A percentile compares a stretch with the other conserved stretches of the same genome.
Conservation (phyloP, 495 filamentous ascomycete genomes). For the Hyaloscypha finlandica region DNA sequence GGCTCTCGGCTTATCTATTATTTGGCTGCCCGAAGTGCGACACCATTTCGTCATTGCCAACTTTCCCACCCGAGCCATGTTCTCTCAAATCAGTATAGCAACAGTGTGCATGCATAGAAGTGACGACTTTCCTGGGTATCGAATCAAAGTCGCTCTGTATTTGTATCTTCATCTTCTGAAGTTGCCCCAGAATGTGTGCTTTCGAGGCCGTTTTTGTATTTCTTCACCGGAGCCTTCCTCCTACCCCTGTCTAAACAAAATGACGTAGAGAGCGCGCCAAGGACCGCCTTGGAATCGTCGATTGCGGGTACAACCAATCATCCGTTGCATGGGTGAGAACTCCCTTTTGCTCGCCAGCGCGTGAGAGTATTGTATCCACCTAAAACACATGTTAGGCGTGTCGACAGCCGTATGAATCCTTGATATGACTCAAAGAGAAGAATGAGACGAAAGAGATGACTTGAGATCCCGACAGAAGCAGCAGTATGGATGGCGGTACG, state of each 20-base stretch:
- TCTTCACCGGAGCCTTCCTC: not conserved
- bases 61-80: not conserved
- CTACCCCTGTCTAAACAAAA: not conserved
- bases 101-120: no score
- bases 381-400: not conserved
- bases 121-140: no score
- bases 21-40: not conserved
- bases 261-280: not conserved
- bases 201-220: not conserved
- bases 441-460: conserved; percentile 22
- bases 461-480: conserved; percentile 7
- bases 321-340: not conserved
- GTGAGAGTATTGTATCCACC: not conserved
- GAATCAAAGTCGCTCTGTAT: no score
- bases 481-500: conserved; percentile 46
- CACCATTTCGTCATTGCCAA: conserved; percentile 1
- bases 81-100: not conserved
- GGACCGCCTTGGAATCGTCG: not conserved
- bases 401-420: conserved; percentile 2
- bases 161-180: no score
- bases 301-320: not conserved
- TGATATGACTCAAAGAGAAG: not conserved
- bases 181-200: no score
- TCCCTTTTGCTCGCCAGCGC: not conserved
- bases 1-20: not conserved